Conservation (phyloP, 108 stramenopile genomes). For the Cylindrotheca fusiformis region DNA sequence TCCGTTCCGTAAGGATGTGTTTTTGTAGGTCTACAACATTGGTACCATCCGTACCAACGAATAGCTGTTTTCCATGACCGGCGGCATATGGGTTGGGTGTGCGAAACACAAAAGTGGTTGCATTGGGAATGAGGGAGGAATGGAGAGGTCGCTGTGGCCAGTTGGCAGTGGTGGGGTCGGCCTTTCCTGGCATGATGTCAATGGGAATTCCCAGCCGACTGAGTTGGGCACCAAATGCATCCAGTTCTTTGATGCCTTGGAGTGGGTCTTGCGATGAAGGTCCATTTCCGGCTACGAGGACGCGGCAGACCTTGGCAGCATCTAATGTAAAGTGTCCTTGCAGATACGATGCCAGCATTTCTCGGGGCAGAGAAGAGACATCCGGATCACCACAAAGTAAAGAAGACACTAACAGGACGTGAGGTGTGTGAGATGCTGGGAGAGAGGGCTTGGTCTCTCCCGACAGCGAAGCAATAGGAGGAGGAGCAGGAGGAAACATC, state of each 20-base stretch:
- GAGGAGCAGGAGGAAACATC: slow-evolving; percentile 48
- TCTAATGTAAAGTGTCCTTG: slow-evolving; percentile 50
- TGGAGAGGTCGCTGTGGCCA: slow-evolving; percentile 87
- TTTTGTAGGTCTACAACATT: slow-evolving; percentile 69
- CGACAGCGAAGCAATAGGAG: slow-evolving; percentile 16
- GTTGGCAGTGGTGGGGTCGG: slow-evolving; percentile 86
- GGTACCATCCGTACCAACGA: slow-evolving; percentile 76
- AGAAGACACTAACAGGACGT: slow-evolving; percentile 69
- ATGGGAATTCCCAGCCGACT: slow-evolving; percentile 61
- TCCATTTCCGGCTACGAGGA: slow-evolving; percentile 68
- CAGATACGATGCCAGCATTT: slow-evolving; percentile 74
- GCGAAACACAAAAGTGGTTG: slow-evolving; percentile 32
- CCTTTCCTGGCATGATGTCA: slow-evolving; percentile 72
- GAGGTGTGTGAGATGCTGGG: slow-evolving; percentile 1
- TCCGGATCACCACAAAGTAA: slow-evolving; percentile 58
- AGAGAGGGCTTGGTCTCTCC: background rate
- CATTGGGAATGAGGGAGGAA: slow-evolving; percentile 63
- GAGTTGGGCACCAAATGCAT: slow-evolving; percentile 50
- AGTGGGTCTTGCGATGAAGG: slow-evolving; percentile 26
- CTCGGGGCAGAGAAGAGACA: slow-evolving; percentile 56
- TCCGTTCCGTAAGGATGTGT: slow-evolving; percentile 25
- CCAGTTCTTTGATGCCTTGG: slow-evolving; percentile 53
- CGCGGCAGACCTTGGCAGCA: slow-evolving; percentile 53
- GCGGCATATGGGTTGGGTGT: slow-evolving; percentile 82
- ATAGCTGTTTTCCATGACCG: slow-evolving; percentile 18